Evolutionary conservation across 164 flowering plant species (phyloP).

Genomic region (Aristolochia contorta): DNA sequence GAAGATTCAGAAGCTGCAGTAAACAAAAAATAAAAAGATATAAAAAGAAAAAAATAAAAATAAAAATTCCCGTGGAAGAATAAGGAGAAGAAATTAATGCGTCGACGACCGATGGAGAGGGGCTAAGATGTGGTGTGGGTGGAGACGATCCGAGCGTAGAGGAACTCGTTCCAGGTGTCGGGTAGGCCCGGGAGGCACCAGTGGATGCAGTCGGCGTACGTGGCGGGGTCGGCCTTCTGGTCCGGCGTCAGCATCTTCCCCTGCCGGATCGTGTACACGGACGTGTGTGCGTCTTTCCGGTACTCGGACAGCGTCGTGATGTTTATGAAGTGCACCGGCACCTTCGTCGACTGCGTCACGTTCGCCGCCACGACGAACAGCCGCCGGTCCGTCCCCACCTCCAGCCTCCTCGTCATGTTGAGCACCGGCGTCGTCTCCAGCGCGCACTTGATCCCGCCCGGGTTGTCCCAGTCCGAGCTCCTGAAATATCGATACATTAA

Average conservation of each 20-base stretch:
- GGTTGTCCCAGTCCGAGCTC: conserved; percentile 86
- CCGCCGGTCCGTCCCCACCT: conserved; percentile 64
- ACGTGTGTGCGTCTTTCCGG: conserved; percentile 86
- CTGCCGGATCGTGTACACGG: conserved; percentile 55
- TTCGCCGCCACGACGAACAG: conserved; percentile 44
- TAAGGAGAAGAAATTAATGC: too few species aligned
- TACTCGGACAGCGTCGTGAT: conserved; percentile 71
- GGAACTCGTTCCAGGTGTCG: conserved; percentile 91
- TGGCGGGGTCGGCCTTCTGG: conserved; percentile 55
- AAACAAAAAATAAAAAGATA: too few species aligned
- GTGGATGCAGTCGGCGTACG: conserved; percentile 77
- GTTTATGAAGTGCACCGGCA: conserved; percentile 58
- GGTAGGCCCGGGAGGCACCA: conserved; percentile 97
- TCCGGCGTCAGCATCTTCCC: conserved; percentile 62
- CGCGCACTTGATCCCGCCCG: conserved; percentile 73
- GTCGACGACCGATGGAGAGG: too few species aligned
- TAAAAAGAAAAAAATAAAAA: too few species aligned
- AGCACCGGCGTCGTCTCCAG: conserved; percentile 57
- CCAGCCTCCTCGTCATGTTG: conserved; percentile 37
- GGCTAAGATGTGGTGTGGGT: too few species aligned
- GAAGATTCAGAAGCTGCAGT: too few species aligned
- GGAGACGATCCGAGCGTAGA: conserved; percentile 54
- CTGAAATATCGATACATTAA: too few species aligned
- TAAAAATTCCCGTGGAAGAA: too few species aligned
- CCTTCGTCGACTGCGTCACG: conserved; percentile 46